phyloP scores from a whole-genome alignment of 192 early-diverging fungal genomes.

The Coemansia sp. region DNA sequence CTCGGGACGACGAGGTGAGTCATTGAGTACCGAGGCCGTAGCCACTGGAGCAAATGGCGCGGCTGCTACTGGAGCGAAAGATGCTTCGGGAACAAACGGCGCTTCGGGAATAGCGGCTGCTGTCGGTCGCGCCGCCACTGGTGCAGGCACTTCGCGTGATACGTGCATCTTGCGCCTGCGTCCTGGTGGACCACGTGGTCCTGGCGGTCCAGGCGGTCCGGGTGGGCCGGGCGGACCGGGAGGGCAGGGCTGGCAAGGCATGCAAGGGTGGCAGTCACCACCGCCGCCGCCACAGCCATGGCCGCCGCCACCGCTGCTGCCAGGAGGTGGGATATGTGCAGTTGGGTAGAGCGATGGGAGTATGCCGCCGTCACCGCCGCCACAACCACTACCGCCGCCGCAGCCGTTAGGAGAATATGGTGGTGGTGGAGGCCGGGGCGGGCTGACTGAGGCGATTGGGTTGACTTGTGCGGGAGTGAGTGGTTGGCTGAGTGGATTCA shows the following conservation, averaged over 20 bases:
- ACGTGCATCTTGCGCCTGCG: too few relatives aligned
- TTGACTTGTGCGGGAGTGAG: background rate
- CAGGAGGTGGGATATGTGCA: background rate
- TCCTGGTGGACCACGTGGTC: background rate
- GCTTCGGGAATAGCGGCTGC: background rate
- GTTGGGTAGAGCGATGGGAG: too few relatives aligned
- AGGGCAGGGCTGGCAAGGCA: background rate
- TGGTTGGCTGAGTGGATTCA: background rate
- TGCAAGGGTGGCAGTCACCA: background rate
- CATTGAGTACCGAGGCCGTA: background rate
- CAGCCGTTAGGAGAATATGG: background rate
- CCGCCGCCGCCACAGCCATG: too few relatives aligned
- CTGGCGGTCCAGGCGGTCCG: background rate
- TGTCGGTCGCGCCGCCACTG: background rate
- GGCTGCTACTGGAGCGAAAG: background rate
- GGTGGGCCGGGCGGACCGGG: conserved; percentile 2
- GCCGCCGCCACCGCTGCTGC: too few relatives aligned
- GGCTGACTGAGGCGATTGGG: background rate
- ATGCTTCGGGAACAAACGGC: background rate
- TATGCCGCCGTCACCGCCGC: too few relatives aligned
- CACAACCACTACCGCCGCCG: too few relatives aligned
- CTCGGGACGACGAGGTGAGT: background rate
- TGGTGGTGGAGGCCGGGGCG: background rate
- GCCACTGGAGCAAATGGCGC: background rate
- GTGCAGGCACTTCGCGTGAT: background rate